phyloP scores from a whole-genome alignment of 2,329 filamentous ascomycete species.

The Alternaria ethzedia region DNA sequence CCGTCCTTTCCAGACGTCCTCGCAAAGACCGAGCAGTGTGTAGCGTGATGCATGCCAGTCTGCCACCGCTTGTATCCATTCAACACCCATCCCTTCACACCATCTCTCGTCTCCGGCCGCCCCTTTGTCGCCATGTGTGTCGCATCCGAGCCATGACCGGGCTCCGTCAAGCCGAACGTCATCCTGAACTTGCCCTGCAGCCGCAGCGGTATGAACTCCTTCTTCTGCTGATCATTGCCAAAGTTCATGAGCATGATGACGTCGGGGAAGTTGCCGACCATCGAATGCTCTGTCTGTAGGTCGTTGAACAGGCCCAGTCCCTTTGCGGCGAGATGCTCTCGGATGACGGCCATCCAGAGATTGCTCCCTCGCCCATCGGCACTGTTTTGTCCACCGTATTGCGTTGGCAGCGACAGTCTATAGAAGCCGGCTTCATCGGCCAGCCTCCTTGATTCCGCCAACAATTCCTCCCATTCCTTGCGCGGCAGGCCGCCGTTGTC shows the following conservation, averaged over 20 bases:
- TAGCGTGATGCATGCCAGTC: slow-evolving; percentile 67
- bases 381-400: slow-evolving; percentile 62
- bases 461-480: slow-evolving; percentile 64
- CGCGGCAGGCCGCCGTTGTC: slow-evolving; percentile 63
- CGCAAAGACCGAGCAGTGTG: slow-evolving; percentile 68
- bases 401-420: slow-evolving; percentile 62
- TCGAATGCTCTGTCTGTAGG: slow-evolving; percentile 67
- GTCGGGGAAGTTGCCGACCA: slow-evolving; percentile 69
- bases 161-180: slow-evolving; percentile 69
- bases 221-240: slow-evolving; percentile 61
- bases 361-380: slow-evolving; percentile 56
- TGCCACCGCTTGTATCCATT: slow-evolving; percentile 70
- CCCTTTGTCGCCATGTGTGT: slow-evolving; percentile 67
- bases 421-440: slow-evolving; percentile 68
- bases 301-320: slow-evolving; percentile 68
- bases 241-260: slow-evolving; percentile 68
- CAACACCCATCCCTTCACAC: slow-evolving; percentile 59
- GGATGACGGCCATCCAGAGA: slow-evolving; percentile 68
- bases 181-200: slow-evolving; percentile 61
- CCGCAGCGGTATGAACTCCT: slow-evolving; percentile 60
- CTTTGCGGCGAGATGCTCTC: slow-evolving; percentile 65
- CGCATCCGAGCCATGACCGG: slow-evolving; percentile 67
- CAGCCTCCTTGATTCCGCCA: slow-evolving; percentile 56
- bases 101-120: slow-evolving; percentile 52
- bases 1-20: slow-evolving; percentile 62